Evolutionary conservation across 768 basidiomycete species (phyloP), one percentile per base, ranked within the genome.

Genomic region (Cyclocybe cylindracea): DNA sequence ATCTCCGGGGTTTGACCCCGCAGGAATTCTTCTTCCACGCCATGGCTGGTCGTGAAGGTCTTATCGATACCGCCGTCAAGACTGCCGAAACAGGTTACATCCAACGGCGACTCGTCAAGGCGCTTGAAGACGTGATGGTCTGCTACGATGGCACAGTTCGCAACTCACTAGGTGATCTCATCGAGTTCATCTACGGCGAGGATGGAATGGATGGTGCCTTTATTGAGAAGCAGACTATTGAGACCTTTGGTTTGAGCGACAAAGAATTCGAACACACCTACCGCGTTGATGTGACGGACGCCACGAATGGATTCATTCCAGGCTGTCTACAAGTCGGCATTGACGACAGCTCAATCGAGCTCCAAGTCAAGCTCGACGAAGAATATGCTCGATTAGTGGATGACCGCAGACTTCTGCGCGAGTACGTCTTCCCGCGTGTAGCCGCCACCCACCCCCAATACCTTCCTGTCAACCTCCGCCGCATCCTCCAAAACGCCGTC

Each of bases 11-110:
- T 19, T 68, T 99, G 53, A 98, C 95, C 2, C 96, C 97, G 0
- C 94, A 98, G 58, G 97, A 99, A 66, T 99, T 93, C 79, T 98
- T 98, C 81, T 98, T 99, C 85, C 97, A 99, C 70, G 97, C 97
- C 50, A 98, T 98, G 96, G 96, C 96, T 62, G 96, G 97, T 71
- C 91, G 97, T 60, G 97, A 98, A 72, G 97, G 97, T 78, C 73
- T 99, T 47, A 98, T 98, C 63, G 97, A 99, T 79, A 98, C 97
- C 3, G 97, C 97, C 37, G 95, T 99, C 68, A 99, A 99, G 78
- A 99, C 97, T 4, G 97, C 97, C 41, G 97, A 99, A 73, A 98
- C 97, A 0, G 97, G 97, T 58, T 98, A 98, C 68, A 99, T 98
- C 62, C 97, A 99, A 69, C 91, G 96, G 62, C 91, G 96, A 53